Base-by-base conservation (phyloP, 441 rosid genomes). In the Populus hybrid region DNA sequence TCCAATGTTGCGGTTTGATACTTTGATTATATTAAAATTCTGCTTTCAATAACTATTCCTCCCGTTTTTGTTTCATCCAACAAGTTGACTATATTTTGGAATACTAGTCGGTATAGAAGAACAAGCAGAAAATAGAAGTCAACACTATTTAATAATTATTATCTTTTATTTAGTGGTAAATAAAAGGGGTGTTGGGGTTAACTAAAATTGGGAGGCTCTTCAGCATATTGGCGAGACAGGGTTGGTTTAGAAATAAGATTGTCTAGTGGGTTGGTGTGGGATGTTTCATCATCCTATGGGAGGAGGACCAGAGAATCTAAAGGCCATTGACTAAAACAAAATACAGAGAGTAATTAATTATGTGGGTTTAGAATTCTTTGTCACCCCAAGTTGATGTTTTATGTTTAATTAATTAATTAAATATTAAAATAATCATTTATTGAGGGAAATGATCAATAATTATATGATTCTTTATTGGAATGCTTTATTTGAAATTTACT, bases 151-250 rank as follows among this genome's bases (percentile, higher is more conserved):
- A 53, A 53, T 53, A 53, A 53, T 53, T 4, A 18, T 53, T 14
- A 53, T 18, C n/a, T 18, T 53, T 53, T 0, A 53, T 16, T 45
- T 53, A 50, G n/a, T 53, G 2, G 6, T 53, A 18, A 16, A 0
- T 42, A 42, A 11, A 42, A 68, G 14, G 38, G 26, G 16, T 33
- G 18, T 29, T 18, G 9, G n/a, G 12, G 71, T 69, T 12, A 24
- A 50, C 35, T 5, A 40, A 53, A 68, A 50, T 24, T 65, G 29
- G 26, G 2, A 42, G 50, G 33, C 82, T 53, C 69, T 75, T 71
- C 72, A 35, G n/a, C 42, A 7, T 24, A 38, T 14, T 26, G 68
- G 31, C 18, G 75, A 68, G 68, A 40, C 72, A 69, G 29, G 56
- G 8, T 11, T 36, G n/a, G 21, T 4, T 18, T 18, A 53, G 61